These are phyloP conservation scores for Podila clonocystis DNA, from an alignment of 192 early-diverging fungal species.

Conservation along the genomic window DNA sequence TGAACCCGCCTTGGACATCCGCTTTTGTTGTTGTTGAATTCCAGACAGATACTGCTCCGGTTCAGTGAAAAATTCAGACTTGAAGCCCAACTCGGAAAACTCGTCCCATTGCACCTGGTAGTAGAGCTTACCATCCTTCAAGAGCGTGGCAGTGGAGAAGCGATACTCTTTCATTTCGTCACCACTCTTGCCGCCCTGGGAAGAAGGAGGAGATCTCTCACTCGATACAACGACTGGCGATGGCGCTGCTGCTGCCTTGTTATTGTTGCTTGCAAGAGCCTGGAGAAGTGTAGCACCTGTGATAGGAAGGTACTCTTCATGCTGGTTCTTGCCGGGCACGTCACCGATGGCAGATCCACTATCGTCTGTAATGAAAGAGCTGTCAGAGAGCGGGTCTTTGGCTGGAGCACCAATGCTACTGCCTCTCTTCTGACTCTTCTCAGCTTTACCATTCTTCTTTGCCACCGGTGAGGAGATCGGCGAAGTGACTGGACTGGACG, in stretches of 20 bases:
- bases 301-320: too few relatives aligned
- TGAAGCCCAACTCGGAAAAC: slow-evolving; percentile 46
- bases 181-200: slow-evolving; percentile 7
- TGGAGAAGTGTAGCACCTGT: too few relatives aligned
- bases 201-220: too few relatives aligned
- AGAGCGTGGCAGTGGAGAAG: slow-evolving; percentile 46
- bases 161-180: slow-evolving; percentile 23
- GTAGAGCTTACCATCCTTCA: slow-evolving; percentile 54
- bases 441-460: slow-evolving; percentile 21
- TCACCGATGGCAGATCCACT: slow-evolving; percentile 4
- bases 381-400: slow-evolving; percentile 5
- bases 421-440: too few relatives aligned
- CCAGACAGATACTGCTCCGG: slow-evolving; percentile 15
- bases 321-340: not conserved
- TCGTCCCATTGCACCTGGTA: slow-evolving; percentile 49
- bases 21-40: slow-evolving; percentile 15
- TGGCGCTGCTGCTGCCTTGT: too few relatives aligned
- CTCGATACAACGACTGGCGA: too few relatives aligned
- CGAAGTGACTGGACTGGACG: not conserved
- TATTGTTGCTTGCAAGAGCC: too few relatives aligned
- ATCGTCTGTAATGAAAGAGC: slow-evolving; percentile 18
- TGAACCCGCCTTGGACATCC: slow-evolving; percentile 21
- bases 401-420: too few relatives aligned
- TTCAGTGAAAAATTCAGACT: slow-evolving; percentile 36
- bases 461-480: not conserved